Conservation (phyloP, 176 grass and related monocot species). For the Alloteropsis semialata region DNA sequence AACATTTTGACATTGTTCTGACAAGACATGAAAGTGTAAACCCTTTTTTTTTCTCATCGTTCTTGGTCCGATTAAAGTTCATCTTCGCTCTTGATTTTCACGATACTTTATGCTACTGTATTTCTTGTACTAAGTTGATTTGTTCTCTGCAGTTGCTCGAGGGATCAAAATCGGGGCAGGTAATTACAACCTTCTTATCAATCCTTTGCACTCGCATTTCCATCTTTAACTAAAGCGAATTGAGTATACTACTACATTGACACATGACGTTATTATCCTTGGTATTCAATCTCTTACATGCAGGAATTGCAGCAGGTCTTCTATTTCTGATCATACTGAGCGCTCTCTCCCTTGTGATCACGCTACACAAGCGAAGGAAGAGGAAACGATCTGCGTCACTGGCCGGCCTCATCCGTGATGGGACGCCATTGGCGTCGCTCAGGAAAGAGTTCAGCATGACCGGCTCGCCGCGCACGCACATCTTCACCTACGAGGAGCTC, state of each 20-base stretch:
- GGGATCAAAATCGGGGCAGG: constrained; percentile 8
- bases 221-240: not conserved
- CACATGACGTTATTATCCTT: not conserved
- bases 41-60: no score
- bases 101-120: not conserved
- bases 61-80: not conserved
- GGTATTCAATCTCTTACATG: not conserved
- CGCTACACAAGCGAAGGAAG: not conserved
- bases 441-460: constrained; percentile 36
- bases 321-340: not conserved
- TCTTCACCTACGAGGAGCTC: constrained; percentile 59
- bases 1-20: not conserved
- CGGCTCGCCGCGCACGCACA: constrained; percentile 1
- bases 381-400: constrained; percentile 13
- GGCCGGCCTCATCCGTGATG: constrained; percentile 15
- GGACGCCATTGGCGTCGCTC: not conserved
- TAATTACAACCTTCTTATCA: constrained; percentile 6
- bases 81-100: not conserved
- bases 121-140: not conserved
- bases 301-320: constrained; percentile 10
- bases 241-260: not conserved
- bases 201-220: not conserved
- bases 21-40: not conserved
- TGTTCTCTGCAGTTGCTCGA: not conserved
- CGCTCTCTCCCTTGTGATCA: not conserved